Evolutionary conservation across 2,329 filamentous ascomycete genomes (phyloP).

Genomic region (Tympanopsis confertula): DNA sequence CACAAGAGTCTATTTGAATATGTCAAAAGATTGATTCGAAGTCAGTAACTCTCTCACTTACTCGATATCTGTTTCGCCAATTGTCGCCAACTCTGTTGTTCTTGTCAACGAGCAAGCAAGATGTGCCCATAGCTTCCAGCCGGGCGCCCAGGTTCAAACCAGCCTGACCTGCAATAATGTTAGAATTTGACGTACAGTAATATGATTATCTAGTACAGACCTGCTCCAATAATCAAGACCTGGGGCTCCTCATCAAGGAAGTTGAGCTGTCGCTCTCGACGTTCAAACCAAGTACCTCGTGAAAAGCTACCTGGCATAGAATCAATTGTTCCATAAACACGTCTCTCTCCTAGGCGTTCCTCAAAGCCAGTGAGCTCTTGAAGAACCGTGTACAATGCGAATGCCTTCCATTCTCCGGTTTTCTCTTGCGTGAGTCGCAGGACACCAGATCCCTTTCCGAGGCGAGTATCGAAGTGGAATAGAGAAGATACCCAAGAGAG

Average conservation of each 20-base stretch:
- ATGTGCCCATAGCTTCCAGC: not conserved
- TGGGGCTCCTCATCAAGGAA: not conserved
- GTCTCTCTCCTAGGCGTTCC: not conserved
- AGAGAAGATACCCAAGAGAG: not conserved
- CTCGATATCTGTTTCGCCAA: not conserved
- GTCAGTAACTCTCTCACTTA: not conserved
- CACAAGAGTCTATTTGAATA: conserved; percentile 15
- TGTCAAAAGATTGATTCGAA: not conserved
- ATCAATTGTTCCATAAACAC: not conserved
- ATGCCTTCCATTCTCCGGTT: not conserved
- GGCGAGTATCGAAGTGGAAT: not conserved
- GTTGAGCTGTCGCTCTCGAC: not conserved
- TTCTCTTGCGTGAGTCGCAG: not conserved
- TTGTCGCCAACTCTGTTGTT: not conserved
- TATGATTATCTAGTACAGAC: not conserved
- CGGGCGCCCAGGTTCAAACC: not conserved
- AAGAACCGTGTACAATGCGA: not conserved
- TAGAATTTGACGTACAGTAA: not conserved
- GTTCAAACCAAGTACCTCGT: too few species aligned
- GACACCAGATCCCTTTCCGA: not conserved
- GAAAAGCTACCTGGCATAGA: not conserved
- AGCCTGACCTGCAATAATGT: not conserved
- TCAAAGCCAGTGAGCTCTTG: not conserved
- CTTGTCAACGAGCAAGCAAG: not conserved
- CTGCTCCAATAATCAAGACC: not conserved